Evolutionary conservation across 192 early-diverging fungal species (phyloP).

Genomic region (Anaeromyces robustus): DNA sequence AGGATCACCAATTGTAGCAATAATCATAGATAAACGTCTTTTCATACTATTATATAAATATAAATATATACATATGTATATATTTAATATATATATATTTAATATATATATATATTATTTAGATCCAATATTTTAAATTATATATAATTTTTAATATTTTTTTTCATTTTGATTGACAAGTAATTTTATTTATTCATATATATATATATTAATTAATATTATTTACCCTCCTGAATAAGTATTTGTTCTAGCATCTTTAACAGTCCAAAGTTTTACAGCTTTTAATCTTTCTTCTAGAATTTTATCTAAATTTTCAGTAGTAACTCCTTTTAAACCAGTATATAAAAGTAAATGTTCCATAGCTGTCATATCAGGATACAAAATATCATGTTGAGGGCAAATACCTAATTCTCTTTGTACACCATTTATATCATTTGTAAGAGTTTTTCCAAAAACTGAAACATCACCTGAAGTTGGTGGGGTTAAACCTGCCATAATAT

Average conservation of each 20-base stretch:
- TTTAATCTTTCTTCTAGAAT: conserved; percentile 50
- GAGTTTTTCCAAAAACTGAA: conserved; percentile 36
- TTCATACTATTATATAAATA: background rate
- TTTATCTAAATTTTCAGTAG: conserved; percentile 19
- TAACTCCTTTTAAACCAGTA: conserved; percentile 60
- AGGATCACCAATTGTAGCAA: conserved; percentile 18
- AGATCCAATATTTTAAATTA: no score
- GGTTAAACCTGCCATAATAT: conserved; percentile 59
- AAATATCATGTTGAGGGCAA: conserved; percentile 60
- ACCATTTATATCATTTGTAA: conserved; percentile 36
- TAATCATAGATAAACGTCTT: background rate
- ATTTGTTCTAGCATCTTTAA: conserved; percentile 38
- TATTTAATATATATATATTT: no score
- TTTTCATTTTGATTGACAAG: no score
- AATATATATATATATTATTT: no score
- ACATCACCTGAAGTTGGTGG: conserved; percentile 52
- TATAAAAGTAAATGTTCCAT: conserved; percentile 56
- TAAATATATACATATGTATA: no score
- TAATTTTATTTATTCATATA: no score
- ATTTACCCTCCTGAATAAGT: conserved; percentile 51
- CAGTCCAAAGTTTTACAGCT: conserved; percentile 48
- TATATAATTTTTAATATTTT: no score
- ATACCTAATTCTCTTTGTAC: conserved; percentile 62
- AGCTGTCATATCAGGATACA: conserved; percentile 60
- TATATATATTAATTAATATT: no score